Evolutionary conservation across 768 basidiomycete genomes (phyloP).

Genomic region (Imleria badia): DNA sequence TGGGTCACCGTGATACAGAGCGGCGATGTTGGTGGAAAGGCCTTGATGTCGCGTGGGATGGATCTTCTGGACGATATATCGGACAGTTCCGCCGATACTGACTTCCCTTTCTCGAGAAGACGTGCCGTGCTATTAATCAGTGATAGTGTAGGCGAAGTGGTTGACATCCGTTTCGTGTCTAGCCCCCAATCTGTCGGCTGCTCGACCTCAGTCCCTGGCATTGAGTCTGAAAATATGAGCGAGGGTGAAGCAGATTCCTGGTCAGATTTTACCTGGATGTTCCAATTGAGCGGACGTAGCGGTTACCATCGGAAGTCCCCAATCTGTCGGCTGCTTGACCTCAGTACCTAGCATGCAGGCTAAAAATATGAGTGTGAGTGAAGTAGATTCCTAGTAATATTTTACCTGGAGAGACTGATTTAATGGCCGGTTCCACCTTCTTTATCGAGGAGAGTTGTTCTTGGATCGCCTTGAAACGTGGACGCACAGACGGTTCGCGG

Average conservation of each 20-base stretch:
- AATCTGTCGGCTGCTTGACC: background rate
- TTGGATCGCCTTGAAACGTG: constrained; percentile 4
- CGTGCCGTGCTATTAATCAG: background rate
- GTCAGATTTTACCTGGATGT: background rate
- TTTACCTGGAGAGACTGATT: background rate
- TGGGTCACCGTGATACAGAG: background rate
- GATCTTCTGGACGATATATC: background rate
- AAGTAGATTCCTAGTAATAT: background rate
- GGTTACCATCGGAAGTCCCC: background rate
- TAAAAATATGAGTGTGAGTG: background rate
- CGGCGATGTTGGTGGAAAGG: background rate
- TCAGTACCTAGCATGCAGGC: background rate
- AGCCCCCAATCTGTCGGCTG: background rate
- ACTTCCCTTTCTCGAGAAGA: background rate
- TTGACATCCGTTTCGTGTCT: background rate
- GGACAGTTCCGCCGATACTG: background rate
- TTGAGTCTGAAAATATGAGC: background rate
- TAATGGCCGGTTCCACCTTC: background rate
- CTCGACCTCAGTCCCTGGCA: background rate
- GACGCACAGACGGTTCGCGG: background rate
- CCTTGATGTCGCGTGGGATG: background rate
- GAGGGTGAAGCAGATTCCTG: background rate
- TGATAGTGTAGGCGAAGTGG: background rate
- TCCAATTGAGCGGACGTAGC: no score
- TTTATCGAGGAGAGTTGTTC: background rate